phyloP scores from a whole-genome alignment of 805 yeast species.

The Yamadazyma paraphyllophila region DNA sequence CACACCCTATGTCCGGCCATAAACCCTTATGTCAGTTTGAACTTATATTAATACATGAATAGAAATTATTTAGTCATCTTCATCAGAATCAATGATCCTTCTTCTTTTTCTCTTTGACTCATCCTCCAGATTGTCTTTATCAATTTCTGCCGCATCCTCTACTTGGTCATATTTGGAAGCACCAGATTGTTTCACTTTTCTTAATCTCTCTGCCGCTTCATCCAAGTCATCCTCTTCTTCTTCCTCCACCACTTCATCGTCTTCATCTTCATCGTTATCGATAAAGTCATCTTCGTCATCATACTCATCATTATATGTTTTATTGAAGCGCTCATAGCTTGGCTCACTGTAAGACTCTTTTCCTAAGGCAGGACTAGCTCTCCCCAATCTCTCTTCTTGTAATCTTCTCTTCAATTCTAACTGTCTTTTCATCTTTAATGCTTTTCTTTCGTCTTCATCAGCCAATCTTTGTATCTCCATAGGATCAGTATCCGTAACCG shows the following conservation, averaged over 20 bases:
- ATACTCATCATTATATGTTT: conserved; percentile 36
- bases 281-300: conserved; percentile 44
- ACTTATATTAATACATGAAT: conserved; percentile 8
- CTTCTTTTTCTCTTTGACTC: conserved; percentile 42
- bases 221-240: conserved; percentile 48
- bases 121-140: conserved; percentile 21
- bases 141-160: conserved; percentile 49
- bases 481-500: conserved; percentile 64
- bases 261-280: conserved; percentile 44
- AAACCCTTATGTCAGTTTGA: background rate
- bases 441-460: conserved; percentile 59
- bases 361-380: conserved; percentile 32
- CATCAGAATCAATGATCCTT: conserved; percentile 50
- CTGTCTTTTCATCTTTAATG: conserved; percentile 63
- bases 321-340: conserved; percentile 38
- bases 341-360: conserved; percentile 24
- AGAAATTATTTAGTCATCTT: conserved; percentile 36
- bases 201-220: conserved; percentile 58
- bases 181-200: conserved; percentile 54
- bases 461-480: conserved; percentile 62
- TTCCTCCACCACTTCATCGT: conserved; percentile 39
- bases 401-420: conserved; percentile 57
- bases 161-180: conserved; percentile 43
- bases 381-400: conserved; percentile 53
- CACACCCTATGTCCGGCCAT: background rate